Evolutionary conservation across 805 yeast genomes (phyloP).

Genomic region (Ogataea populi-albae): DNA sequence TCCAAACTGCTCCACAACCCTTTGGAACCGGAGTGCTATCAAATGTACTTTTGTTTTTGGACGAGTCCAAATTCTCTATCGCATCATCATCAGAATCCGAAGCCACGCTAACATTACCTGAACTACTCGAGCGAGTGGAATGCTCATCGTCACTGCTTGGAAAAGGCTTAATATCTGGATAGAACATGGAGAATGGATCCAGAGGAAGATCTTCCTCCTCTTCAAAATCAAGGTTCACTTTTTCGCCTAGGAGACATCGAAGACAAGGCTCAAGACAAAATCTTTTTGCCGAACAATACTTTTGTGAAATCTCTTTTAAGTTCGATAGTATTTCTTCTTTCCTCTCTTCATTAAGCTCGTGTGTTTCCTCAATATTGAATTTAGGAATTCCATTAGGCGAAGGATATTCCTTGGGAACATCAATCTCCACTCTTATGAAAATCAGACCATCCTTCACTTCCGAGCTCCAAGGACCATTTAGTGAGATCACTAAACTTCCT

Average conservation of each 20-base stretch:
- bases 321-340: constrained; percentile 49
- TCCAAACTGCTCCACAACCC: constrained; percentile 91
- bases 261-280: constrained; percentile 81
- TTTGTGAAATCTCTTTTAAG: constrained; percentile 53
- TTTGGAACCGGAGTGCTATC: constrained; percentile 91
- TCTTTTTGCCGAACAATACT: constrained; percentile 52
- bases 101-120: constrained; percentile 16
- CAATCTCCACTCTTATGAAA: constrained; percentile 67
- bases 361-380: constrained; percentile 75
- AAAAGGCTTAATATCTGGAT: constrained; percentile 27
- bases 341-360: constrained; percentile 53
- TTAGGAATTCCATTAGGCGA: constrained; percentile 42
- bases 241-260: constrained; percentile 78
- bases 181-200: constrained; percentile 31
- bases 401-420: constrained; percentile 76
- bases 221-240: constrained; percentile 45
- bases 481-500: constrained; percentile 71
- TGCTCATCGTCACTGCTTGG: constrained; percentile 17
- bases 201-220: constrained; percentile 26
- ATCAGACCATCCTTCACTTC: constrained; percentile 45
- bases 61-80: constrained; percentile 24
- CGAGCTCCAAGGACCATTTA: constrained; percentile 74
- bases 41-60: constrained; percentile 35
- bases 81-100: constrained; percentile 23
- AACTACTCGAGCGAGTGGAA: constrained; percentile 17